phyloP scores from a whole-genome alignment of 1,284 basidiomycete species.

The Sporisorium scitamineum region DNA sequence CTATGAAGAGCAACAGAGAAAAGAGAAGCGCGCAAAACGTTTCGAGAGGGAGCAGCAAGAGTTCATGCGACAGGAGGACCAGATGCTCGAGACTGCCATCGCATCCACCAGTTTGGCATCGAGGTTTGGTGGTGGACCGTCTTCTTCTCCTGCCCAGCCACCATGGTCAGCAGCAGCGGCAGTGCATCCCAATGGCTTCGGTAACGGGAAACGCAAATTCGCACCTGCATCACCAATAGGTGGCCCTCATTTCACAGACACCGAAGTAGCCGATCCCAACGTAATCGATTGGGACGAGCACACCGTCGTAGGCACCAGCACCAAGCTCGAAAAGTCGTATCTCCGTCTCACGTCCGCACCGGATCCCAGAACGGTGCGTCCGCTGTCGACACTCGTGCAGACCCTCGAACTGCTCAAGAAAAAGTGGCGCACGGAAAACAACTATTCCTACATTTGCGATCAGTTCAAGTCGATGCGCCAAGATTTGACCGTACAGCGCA shows the following conservation, averaged over 20 bases:
- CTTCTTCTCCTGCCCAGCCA: conserved; percentile 8
- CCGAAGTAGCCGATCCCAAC: conserved; percentile 70
- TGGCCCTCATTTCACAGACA: conserved; percentile 23
- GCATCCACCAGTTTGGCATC: conserved; percentile 51
- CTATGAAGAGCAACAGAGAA: conserved; percentile 55
- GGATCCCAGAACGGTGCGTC: conserved; percentile 92
- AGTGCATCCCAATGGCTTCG: conserved; percentile 9
- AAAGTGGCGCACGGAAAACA: conserved; percentile 85
- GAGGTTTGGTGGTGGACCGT: conserved; percentile 37
- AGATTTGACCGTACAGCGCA: conserved; percentile 98
- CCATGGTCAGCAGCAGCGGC: conserved; percentile 29
- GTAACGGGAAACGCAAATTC: conserved; percentile 15
- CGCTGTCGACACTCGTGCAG: conserved; percentile 83
- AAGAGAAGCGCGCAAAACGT: conserved; percentile 65
- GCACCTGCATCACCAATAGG: conserved; percentile 10
- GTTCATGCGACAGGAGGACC: conserved; percentile 49
- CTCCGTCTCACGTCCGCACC: conserved; percentile 96
- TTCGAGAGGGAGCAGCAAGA: conserved; percentile 66
- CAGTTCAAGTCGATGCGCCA: conserved; percentile 98
- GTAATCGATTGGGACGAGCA: conserved; percentile 95
- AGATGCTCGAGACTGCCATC: conserved; percentile 53
- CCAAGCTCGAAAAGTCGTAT: conserved; percentile 94
- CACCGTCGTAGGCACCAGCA: conserved; percentile 92
- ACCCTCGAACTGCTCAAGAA: conserved; percentile 88
- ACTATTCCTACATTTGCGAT: conserved; percentile 94